These are phyloP conservation scores for Claviceps sorghi DNA, from an alignment of 2,329 filamentous ascomycete genomes.

Conservation along the genomic window DNA sequence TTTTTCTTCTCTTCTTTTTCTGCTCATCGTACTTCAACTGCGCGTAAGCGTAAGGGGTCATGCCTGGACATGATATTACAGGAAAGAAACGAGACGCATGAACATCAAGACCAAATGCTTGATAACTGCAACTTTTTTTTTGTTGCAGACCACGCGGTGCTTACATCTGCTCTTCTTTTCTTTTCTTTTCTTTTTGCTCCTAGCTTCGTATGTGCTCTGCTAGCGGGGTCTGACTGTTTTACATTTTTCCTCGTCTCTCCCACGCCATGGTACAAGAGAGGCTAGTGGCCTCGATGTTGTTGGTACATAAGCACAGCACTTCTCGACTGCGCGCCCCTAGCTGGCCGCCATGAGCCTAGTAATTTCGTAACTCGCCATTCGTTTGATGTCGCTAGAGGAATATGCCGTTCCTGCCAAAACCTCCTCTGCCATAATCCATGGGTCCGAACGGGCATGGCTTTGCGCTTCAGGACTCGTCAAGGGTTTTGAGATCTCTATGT, in stretches of 20 bases:
- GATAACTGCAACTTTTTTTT: neutral
- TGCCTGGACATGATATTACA: too few species aligned
- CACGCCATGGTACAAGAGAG: slow-evolving; percentile 3
- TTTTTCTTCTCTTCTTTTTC: too few species aligned
- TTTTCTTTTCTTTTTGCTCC: neutral
- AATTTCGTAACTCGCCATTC: slow-evolving; percentile 1
- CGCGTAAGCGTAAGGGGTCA: too few species aligned
- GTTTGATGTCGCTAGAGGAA: neutral
- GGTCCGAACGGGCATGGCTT: neutral
- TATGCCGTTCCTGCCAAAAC: neutral
- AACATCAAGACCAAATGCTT: neutral
- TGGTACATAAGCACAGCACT: slow-evolving; percentile 2
- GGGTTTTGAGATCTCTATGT: neutral
- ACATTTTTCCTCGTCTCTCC: neutral
- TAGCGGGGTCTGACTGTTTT: neutral
- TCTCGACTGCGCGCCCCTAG: neutral
- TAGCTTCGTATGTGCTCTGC: neutral
- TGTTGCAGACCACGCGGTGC: neutral
- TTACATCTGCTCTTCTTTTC: neutral
- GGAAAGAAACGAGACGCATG: neutral
- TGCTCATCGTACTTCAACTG: too few species aligned
- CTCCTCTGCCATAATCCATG: neutral
- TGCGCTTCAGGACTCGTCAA: neutral
- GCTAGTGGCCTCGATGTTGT: neutral
- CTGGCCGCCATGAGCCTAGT: neutral